Percentiles rank a stretch among this genome's conserved stretches.
These are phyloP conservation scores for Rostrohypoxylon terebratum DNA, from an alignment of 495 filamentous ascomycete species.

Conservation along the genomic window DNA sequence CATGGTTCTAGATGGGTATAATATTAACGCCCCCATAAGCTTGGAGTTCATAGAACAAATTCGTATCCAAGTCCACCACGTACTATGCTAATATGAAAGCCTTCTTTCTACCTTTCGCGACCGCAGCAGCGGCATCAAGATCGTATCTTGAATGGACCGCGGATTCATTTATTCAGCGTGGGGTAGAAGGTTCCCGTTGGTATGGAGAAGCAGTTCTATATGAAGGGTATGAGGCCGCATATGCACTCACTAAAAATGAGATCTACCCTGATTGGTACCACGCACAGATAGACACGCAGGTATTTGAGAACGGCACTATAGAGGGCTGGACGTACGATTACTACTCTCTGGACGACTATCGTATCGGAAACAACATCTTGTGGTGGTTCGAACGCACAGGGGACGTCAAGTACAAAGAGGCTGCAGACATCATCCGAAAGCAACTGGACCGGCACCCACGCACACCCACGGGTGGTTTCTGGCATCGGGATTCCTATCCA, in stretches of 20 bases:
- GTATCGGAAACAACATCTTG: conserved; percentile 61
- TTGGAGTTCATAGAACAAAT: neutral
- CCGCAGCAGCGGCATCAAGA: conserved; percentile 26
- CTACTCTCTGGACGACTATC: conserved; percentile 64
- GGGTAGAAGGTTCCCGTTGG: conserved; percentile 51
- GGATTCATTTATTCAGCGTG: conserved; percentile 61
- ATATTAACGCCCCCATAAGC: neutral
- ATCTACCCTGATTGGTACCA: conserved; percentile 51
- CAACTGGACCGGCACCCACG: conserved; percentile 62
- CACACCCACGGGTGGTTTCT: conserved; percentile 64
- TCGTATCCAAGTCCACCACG: neutral
- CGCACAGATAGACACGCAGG: conserved; percentile 52
- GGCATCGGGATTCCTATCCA: conserved; percentile 64
- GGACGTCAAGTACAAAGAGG: conserved; percentile 53
- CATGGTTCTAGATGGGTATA: neutral
- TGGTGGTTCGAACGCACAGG: conserved; percentile 56
- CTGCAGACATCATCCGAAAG: conserved; percentile 57
- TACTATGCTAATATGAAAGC: conserved; percentile 24
- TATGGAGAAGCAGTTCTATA: conserved; percentile 58
- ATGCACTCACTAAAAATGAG: conserved; percentile 48
- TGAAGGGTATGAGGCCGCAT: conserved; percentile 54
- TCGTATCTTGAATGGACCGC: conserved; percentile 60
- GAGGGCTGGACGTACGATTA: conserved; percentile 53
- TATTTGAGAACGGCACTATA: conserved; percentile 55
- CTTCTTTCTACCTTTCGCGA: conserved; percentile 28